Evolutionary conservation across 768 basidiomycete genomes (phyloP).

Genomic region (Albatrellus ellisii): DNA sequence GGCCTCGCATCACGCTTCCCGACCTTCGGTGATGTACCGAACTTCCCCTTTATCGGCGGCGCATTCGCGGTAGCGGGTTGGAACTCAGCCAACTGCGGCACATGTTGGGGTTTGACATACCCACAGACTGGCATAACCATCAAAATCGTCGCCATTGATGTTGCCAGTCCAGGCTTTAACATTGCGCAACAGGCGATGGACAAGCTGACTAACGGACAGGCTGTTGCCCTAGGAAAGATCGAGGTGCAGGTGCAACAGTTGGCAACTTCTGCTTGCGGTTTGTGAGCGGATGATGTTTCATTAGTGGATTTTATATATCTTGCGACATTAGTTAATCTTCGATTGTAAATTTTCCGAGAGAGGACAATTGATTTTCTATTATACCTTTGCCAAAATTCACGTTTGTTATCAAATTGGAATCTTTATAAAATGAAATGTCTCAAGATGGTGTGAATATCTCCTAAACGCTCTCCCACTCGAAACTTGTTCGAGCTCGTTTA

Average conservation of each 20-base stretch:
- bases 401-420: too few species aligned
- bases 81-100: constrained; percentile 40
- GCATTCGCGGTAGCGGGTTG: constrained; percentile 35
- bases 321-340: not conserved
- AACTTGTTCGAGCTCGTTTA: too few species aligned
- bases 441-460: too few species aligned
- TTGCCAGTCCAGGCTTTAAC: constrained; percentile 27
- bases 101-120: constrained; percentile 48
- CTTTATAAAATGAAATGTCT: too few species aligned
- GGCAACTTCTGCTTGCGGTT: constrained; percentile 15
- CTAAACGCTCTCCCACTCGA: too few species aligned
- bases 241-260: constrained; percentile 19
- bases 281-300: constrained; percentile 1
- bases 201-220: constrained; percentile 18
- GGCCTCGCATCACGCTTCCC: constrained; percentile 35
- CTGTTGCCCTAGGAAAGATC: constrained; percentile 15
- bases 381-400: too few species aligned
- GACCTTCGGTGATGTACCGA: constrained; percentile 38
- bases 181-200: constrained; percentile 21
- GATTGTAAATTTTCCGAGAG: too few species aligned
- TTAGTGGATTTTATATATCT: not conserved
- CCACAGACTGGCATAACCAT: constrained; percentile 25
- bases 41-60: constrained; percentile 49
- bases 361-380: too few species aligned
- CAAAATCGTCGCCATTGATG: constrained; percentile 40